Conservation (phyloP, 495 filamentous ascomycete genomes). For the Aspergillus olivimuriae region DNA sequence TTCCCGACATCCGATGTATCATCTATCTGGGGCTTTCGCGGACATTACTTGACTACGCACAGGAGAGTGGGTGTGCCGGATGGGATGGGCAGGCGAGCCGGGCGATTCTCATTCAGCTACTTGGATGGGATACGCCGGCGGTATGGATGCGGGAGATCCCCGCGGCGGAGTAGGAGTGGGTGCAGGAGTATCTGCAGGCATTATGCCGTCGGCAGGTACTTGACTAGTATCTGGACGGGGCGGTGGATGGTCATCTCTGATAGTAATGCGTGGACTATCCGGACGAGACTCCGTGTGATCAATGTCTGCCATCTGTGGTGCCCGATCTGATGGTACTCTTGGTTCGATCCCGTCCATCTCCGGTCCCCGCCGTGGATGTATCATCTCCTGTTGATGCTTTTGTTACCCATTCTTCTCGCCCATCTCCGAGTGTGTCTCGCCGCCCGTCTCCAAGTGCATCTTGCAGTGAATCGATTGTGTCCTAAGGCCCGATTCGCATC, state of each 20-base stretch:
- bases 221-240: constrained; percentile 1
- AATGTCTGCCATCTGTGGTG: neutral
- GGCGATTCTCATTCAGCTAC: constrained; percentile 10
- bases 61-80: constrained; percentile 21
- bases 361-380: too few relatives aligned
- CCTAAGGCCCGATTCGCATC: neutral
- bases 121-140: neutral
- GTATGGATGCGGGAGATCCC: neutral
- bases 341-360: too few relatives aligned
- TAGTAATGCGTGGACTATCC: neutral
- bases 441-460: too few relatives aligned
- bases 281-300: neutral
- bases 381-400: too few relatives aligned
- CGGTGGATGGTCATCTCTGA: neutral
- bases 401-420: too few relatives aligned
- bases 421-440: neutral
- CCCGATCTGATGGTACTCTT: too few relatives aligned
- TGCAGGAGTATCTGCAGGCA: neutral
- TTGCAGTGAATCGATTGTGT: neutral
- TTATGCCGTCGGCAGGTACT: neutral
- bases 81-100: constrained; percentile 9
- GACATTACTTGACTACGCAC: constrained; percentile 14
- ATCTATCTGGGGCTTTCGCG: constrained; percentile 11
- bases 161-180: neutral
- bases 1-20: constrained; percentile 14